A percentile compares a stretch with the other conserved stretches of the same genome.
phyloP scores from a whole-genome alignment of 2,329 filamentous ascomycete genomes.

The Calycina marina region DNA sequence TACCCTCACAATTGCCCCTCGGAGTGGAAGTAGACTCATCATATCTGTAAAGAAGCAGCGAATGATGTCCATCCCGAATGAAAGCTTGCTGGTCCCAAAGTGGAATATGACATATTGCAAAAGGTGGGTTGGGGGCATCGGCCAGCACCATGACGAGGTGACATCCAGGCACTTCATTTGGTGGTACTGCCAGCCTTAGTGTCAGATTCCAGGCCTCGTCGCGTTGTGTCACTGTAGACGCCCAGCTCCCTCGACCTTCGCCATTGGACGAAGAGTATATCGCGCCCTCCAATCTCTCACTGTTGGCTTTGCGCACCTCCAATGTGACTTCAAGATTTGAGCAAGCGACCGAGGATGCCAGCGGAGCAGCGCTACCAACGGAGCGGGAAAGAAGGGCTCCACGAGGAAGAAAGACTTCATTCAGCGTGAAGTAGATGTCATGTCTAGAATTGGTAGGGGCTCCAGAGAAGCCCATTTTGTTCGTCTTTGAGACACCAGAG shows the following conservation, averaged over 20 bases:
- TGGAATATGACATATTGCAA: constrained; percentile 84
- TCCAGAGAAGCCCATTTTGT: constrained; percentile 85
- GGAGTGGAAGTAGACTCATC: constrained; percentile 74
- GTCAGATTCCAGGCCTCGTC: constrained; percentile 82
- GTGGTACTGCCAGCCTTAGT: constrained; percentile 63
- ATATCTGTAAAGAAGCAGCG: constrained; percentile 72
- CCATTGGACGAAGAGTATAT: constrained; percentile 79
- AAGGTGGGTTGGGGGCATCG: constrained; percentile 74
- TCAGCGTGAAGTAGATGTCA: constrained; percentile 86
- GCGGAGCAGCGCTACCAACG: constrained; percentile 59
- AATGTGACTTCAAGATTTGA: constrained; percentile 75
- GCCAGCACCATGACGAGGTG: constrained; percentile 85
- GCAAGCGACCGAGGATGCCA: constrained; percentile 46
- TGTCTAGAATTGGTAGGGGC: constrained; percentile 78
- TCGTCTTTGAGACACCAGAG: constrained; percentile 65
- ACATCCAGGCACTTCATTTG: constrained; percentile 64
- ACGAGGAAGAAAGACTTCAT: constrained; percentile 61
- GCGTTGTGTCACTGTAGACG: constrained; percentile 65
- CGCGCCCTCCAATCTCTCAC: constrained; percentile 74
- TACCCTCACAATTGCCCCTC: constrained; percentile 47
- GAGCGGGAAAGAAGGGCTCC: constrained; percentile 57
- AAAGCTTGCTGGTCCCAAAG: constrained; percentile 90
- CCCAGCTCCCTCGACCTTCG: constrained; percentile 68
- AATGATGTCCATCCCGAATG: constrained; percentile 69
- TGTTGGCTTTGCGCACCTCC: constrained; percentile 67